phyloP scores from a whole-genome alignment of 2,329 filamentous ascomycete genomes.

The Botryotinia globosa region DNA sequence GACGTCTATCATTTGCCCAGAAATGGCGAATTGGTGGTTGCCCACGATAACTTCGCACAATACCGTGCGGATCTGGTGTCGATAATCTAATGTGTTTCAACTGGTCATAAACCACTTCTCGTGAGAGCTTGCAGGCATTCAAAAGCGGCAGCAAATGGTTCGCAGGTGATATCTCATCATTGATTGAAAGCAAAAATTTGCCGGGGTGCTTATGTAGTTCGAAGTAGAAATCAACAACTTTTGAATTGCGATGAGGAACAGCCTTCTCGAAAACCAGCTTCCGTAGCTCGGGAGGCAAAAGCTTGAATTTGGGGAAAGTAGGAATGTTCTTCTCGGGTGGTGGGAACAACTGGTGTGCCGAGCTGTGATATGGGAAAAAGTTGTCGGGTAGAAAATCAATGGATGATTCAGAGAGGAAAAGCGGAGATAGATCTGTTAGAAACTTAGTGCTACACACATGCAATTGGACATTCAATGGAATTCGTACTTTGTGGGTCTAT shows the following conservation, averaged over 20 bases:
- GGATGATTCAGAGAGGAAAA: not conserved
- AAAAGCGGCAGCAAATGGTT: not conserved
- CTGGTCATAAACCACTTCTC: not conserved
- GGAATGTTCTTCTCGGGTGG: not conserved
- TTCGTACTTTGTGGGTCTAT: not conserved
- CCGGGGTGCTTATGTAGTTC: rapidly evolving
- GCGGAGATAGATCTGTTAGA: not conserved
- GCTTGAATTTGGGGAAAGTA: not conserved
- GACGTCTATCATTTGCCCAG: not conserved
- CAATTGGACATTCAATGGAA: not conserved
- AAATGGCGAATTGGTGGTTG: not conserved
- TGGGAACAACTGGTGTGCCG: not conserved
- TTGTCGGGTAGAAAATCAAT: not conserved
- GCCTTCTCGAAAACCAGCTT: not conserved
- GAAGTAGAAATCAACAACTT: not conserved
- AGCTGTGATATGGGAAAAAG: not conserved
- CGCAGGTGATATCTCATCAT: not conserved
- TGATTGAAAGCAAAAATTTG: not conserved
- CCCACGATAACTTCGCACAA: rapidly evolving
- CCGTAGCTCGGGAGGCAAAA: not conserved
- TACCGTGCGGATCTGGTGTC: not conserved
- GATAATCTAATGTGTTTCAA: not conserved
- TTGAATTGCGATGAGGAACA: not conserved
- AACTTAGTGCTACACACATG: not conserved
- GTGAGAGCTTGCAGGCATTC: not conserved